A percentile compares a stretch with the other conserved stretches of the same genome.
These are phyloP conservation scores for Saccharum officinarum DNA, from an alignment of 176 grass and related monocot species.

Conservation along the genomic window DNA sequence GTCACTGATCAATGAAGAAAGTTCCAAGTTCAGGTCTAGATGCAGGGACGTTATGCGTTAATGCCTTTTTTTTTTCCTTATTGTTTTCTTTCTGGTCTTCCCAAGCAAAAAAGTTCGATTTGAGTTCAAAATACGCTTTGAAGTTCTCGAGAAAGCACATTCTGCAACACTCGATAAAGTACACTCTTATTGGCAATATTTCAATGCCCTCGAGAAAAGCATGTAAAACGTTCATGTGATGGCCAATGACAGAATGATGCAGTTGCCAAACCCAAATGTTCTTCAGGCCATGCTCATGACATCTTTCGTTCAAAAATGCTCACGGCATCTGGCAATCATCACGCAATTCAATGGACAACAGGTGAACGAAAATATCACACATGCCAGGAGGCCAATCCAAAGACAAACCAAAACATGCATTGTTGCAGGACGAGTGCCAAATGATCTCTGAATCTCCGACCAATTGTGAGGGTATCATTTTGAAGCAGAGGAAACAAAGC, in stretches of 20 bases:
- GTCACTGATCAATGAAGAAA: not conserved
- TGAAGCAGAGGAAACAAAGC: not conserved
- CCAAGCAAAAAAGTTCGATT: conserved; percentile 24
- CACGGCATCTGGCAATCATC: conserved; percentile 8
- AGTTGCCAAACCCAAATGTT: not conserved
- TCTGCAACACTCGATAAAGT: conserved; percentile 34
- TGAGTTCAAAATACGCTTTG: conserved; percentile 14
- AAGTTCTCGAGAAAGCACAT: conserved; percentile 39
- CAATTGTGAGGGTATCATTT: conserved; percentile 11
- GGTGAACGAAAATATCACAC: not conserved
- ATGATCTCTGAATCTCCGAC: not conserved
- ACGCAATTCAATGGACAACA: conserved; percentile 6
- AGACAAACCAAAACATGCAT: conserved; percentile 20
- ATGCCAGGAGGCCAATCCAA: not conserved
- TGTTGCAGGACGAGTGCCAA: not conserved
- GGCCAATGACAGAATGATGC: conserved; percentile 1
- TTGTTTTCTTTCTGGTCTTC: conserved; percentile 6
- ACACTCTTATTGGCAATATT: conserved; percentile 30
- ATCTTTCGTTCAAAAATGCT: not conserved
- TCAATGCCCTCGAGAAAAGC: conserved; percentile 33
- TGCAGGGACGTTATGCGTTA: not conserved
- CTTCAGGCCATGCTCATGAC: not conserved
- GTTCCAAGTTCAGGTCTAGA: not conserved
- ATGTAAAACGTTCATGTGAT: conserved; percentile 18
- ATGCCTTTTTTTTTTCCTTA: not conserved